phyloP scores from a whole-genome alignment of 768 basidiomycete species.

The Leccinum variicolor region DNA sequence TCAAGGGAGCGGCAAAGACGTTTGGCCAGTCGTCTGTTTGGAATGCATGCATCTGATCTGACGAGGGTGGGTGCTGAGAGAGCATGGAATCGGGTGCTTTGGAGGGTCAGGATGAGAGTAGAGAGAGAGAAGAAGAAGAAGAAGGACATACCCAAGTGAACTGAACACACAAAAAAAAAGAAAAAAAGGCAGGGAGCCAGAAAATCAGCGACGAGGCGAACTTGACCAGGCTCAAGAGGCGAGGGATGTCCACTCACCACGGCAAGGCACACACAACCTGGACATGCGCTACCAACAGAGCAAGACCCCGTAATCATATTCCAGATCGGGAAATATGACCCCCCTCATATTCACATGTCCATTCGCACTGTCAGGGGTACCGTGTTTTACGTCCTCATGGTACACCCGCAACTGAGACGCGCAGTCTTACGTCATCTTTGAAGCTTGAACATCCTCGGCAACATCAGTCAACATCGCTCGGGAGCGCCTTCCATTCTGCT shows the following conservation, averaged over 20 bases:
- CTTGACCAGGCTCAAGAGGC: slow-evolving; percentile 16
- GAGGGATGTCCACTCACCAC: slow-evolving; percentile 6
- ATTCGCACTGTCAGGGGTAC: slow-evolving; percentile 12
- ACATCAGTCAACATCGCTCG: slow-evolving; percentile 7
- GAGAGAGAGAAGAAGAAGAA: not conserved
- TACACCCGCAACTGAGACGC: slow-evolving; percentile 7
- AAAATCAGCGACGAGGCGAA: slow-evolving; percentile 2
- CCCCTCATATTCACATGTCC: slow-evolving; percentile 30
- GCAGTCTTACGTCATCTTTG: slow-evolving; percentile 5
- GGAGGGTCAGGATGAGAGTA: not conserved
- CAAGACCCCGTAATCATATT: slow-evolving; percentile 11
- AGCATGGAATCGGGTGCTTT: slow-evolving; percentile 12
- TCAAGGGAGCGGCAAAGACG: slow-evolving; percentile 59
- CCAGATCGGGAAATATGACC: slow-evolving; percentile 12
- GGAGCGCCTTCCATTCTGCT: slow-evolving; percentile 14
- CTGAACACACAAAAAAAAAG: not conserved
- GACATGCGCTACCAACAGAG: slow-evolving; percentile 8
- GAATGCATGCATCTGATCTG: slow-evolving; percentile 27
- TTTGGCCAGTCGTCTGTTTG: slow-evolving; percentile 47
- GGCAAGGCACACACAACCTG: slow-evolving; percentile 14
- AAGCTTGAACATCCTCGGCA: slow-evolving; percentile 12
- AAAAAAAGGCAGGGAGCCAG: not conserved
- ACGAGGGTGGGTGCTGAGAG: slow-evolving; percentile 4
- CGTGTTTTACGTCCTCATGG: slow-evolving; percentile 20
- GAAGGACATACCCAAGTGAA: not conserved